Evolutionary conservation across 1,139 yeast genomes (phyloP).

Genomic region (Candida sojae): DNA sequence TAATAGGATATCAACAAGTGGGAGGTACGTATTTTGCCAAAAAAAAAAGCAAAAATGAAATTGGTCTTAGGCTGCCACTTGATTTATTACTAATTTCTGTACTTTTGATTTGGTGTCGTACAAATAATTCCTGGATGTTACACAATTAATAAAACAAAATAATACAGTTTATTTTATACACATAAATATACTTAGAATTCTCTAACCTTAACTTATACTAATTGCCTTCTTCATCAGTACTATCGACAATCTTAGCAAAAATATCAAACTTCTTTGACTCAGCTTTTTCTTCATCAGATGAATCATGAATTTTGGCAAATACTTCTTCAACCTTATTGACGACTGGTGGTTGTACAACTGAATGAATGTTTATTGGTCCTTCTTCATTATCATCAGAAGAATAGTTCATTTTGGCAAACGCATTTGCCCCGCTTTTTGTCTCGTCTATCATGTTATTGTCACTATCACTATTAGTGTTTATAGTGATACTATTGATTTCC

Average conservation of each 20-base stretch:
- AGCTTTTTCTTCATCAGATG: background rate
- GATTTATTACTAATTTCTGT: no score
- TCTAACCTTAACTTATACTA: background rate
- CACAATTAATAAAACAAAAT: background rate
- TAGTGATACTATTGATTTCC: no score
- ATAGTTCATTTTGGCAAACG: background rate
- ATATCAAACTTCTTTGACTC: background rate
- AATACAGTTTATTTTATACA: background rate
- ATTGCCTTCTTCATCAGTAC: conserved; percentile 1
- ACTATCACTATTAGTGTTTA: no score
- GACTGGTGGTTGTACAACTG: background rate
- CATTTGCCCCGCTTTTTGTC: background rate
- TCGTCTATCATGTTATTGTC: no score
- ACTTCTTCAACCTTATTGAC: background rate
- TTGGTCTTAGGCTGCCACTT: no score
- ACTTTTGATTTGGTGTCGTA: no score
- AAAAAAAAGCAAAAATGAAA: no score
- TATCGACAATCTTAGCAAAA: background rate
- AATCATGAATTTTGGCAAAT: background rate
- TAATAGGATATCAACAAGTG: no score
- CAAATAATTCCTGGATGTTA: background rate
- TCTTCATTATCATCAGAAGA: background rate
- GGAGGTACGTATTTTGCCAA: no score
- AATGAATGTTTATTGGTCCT: background rate
- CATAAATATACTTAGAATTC: background rate